phyloP scores from a whole-genome alignment of 208 protist species.

The Trypanosoma congolense region DNA sequence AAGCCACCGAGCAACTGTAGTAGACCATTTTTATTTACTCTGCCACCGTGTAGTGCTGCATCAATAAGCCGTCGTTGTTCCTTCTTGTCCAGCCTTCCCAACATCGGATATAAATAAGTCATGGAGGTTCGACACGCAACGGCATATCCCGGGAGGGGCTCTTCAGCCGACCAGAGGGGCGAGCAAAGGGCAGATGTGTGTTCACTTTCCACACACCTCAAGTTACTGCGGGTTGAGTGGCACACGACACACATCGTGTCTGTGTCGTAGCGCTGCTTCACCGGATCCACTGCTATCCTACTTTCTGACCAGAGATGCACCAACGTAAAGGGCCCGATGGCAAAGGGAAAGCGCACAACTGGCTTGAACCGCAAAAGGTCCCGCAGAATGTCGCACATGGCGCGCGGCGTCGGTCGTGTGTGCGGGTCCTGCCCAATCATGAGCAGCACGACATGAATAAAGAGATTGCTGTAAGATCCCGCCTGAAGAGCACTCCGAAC shows the following conservation, averaged over 20 bases:
- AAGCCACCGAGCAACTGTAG: constrained; percentile 79
- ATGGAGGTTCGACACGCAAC: constrained; percentile 18
- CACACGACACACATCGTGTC: constrained; percentile 41
- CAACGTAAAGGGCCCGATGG: constrained; percentile 51
- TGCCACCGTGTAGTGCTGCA: constrained; percentile 26
- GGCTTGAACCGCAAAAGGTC: constrained; percentile 55
- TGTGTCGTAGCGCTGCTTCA: constrained; percentile 45
- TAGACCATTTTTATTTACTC: constrained; percentile 31
- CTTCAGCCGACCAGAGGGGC: constrained; percentile 50
- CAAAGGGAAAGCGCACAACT: constrained; percentile 71
- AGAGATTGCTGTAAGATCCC: constrained; percentile 38
- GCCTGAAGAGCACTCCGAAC: constrained; percentile 40
- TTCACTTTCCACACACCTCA: constrained; percentile 33
- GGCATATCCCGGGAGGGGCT: constrained; percentile 42
- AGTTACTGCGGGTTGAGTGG: constrained; percentile 28
- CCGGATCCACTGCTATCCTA: constrained; percentile 40
- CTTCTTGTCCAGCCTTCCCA: constrained; percentile 32
- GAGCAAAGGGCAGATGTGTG: constrained; percentile 48
- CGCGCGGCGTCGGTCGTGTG: constrained; percentile 46
- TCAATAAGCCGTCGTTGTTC: constrained; percentile 33
- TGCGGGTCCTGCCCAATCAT: constrained; percentile 62
- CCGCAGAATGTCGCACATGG: constrained; percentile 38
- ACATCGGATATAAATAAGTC: constrained; percentile 51
- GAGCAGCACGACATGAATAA: constrained; percentile 42
- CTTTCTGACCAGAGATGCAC: constrained; percentile 33